Percentiles rank a stretch among this genome's conserved stretches.
phyloP scores from a whole-genome alignment of 345 rosid genomes.

The Eucalyptus polybractea region DNA sequence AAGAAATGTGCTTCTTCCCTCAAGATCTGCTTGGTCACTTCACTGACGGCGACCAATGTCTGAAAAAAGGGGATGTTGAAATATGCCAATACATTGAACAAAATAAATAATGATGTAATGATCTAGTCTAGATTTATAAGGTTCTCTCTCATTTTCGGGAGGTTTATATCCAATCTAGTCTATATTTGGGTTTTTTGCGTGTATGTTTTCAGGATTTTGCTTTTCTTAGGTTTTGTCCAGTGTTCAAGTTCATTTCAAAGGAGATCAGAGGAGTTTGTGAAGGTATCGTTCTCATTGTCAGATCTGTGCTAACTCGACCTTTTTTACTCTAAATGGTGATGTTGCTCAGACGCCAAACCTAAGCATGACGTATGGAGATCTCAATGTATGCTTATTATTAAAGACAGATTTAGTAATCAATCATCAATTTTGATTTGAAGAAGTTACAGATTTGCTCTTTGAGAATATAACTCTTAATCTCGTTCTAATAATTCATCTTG shows the following conservation, averaged over 20 bases:
- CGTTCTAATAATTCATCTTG: background rate
- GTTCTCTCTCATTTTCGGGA: background rate
- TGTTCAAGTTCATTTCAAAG: background rate
- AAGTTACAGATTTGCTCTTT: background rate
- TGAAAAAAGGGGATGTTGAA: background rate
- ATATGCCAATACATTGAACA: background rate
- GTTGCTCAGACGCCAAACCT: accelerated
- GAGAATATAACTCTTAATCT: background rate
- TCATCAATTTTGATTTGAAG: background rate
- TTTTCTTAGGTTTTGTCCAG: background rate
- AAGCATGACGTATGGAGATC: background rate
- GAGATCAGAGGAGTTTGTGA: background rate
- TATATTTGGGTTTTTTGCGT: background rate
- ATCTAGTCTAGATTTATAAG: background rate
- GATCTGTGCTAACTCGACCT: accelerated
- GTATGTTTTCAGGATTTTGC: background rate
- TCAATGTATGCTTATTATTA: too few species aligned
- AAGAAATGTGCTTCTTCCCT: constrained; percentile 32
- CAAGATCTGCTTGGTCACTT: constrained; percentile 39
- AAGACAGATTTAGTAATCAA: accelerated
- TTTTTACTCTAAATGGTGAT: background rate
- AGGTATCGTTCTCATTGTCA: background rate
- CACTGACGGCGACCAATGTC: constrained; percentile 56
- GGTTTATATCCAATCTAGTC: background rate
- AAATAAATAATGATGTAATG: background rate